phyloP scores from a whole-genome alignment of 2,329 filamentous ascomycete genomes.

The Penicillium oxalicum region DNA sequence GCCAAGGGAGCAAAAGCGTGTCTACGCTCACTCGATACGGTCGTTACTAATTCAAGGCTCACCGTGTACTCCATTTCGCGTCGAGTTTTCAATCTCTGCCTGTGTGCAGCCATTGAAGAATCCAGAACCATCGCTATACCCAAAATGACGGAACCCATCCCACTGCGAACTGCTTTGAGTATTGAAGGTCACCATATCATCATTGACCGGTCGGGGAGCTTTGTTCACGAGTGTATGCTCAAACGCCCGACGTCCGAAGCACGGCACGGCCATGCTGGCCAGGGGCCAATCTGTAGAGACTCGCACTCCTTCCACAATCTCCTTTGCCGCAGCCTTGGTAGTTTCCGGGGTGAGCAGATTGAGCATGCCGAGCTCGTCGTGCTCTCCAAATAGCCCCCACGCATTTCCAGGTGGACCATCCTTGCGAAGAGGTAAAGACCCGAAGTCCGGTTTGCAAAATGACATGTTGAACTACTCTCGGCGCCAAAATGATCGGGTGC shows the following conservation, averaged over 20 bases:
- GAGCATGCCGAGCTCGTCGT: conserved; percentile 50
- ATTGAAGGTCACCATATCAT: conserved; percentile 56
- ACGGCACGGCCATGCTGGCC: conserved; percentile 47
- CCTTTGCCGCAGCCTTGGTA: conserved; percentile 38
- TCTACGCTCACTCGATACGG: no score
- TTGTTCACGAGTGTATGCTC: conserved; percentile 50
- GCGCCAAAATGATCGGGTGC: neutral
- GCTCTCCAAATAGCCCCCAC: conserved; percentile 50
- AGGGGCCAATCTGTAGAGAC: conserved; percentile 58
- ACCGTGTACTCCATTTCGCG: conserved; percentile 41
- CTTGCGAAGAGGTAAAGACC: conserved; percentile 46
- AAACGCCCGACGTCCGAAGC: conserved; percentile 54
- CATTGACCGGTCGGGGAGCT: conserved; percentile 50
- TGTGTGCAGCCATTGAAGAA: conserved; percentile 41
- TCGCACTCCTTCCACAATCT: conserved; percentile 38
- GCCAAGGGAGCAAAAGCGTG: no score
- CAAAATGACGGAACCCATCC: conserved; percentile 38
- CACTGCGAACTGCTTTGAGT: conserved; percentile 54
- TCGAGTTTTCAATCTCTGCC: conserved; percentile 32
- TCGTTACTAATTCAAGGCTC: neutral
- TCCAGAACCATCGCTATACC: conserved; percentile 30
- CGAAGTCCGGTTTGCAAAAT: conserved; percentile 30
- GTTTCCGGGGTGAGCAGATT: conserved; percentile 49
- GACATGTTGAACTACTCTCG: conserved; percentile 7
- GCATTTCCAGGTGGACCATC: conserved; percentile 49